Evolutionary conservation across 2,329 filamentous ascomycete genomes (phyloP), one percentile per base, ranked within the genome.

Genomic region (Fusarium longipes): DNA sequence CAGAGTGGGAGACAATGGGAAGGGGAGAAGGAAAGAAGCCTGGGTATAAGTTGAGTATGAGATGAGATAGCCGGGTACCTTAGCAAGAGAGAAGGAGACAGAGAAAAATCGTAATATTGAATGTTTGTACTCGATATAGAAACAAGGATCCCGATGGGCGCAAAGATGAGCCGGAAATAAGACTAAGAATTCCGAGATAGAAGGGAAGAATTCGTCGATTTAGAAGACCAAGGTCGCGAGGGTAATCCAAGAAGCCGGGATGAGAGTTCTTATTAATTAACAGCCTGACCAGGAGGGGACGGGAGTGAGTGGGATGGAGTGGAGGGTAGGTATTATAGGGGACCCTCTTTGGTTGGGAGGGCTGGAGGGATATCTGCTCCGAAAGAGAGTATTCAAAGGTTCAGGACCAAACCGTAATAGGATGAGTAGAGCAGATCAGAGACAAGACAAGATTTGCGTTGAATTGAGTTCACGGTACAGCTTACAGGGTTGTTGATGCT

Each of bases 241-340:
- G 22, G 45, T 32, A 60, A 32, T 30, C 38, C 25, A 55, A 51
- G 44, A 55, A 24, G 53, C 61, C 52, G 61, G 65, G 65, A 67
- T 68, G 61, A 27, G 64, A 65, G 63, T 60, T 59, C 64, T 68
- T 67, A 68, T 65, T 68, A 68, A 68, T 65, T 50, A 49, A 48
- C 52, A 40, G 39, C 61, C 54, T 40, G 44, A 60, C 55, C 54
- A 49, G 42, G 29, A 62, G 39, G 50, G 25, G 30, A 48, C 45
- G 42, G 40, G 57, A 45, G 50, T 10, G 27, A 27, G 27, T 27
- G 27, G 27, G 27, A 27, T 15, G 49, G 33, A 62, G 36, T 44
- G 61, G 39, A 63, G 43, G 49, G 20, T 38, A 56, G 29, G 43
- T 32, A 42, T 24, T 42, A 22, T 42, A 43, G 47, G 44, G 42